Conservation (phyloP, 2,329 filamentous ascomycete species). For the Colletotrichum neosansevieriae region DNA sequence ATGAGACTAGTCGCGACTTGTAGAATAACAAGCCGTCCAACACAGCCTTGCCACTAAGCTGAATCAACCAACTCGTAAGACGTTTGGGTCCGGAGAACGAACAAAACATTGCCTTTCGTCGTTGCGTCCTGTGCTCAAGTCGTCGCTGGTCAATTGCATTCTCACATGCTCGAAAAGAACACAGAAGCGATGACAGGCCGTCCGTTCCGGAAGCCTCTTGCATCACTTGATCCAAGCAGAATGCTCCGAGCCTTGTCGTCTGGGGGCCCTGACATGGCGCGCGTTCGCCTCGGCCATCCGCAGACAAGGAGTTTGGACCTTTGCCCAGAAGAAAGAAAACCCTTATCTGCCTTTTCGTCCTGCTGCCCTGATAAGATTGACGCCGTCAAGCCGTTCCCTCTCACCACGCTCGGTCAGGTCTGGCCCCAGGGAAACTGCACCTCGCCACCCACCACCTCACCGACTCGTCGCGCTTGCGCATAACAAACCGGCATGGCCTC, state of each 20-base stretch:
- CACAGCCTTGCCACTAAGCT: constrained; percentile 6
- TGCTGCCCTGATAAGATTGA: constrained; percentile 11
- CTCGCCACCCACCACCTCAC: constrained; percentile 10
- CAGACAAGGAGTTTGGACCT: neutral
- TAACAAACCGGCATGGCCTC: constrained; percentile 15
- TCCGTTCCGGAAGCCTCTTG: constrained; percentile 20
- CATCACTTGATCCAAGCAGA: constrained; percentile 19
- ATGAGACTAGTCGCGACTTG: neutral
- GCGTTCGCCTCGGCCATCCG: constrained; percentile 6
- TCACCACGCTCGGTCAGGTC: constrained; percentile 24
- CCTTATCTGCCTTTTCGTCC: constrained; percentile 10
- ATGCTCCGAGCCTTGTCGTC: neutral
- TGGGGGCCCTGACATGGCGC: neutral
- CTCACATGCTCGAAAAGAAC: neutral
- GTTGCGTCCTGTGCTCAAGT: neutral
- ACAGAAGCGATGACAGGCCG: neutral
- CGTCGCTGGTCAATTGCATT: too few species aligned
- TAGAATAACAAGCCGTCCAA: neutral
- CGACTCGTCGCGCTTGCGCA: constrained; percentile 28
- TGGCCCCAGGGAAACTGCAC: neutral
- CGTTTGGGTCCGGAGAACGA: neutral
- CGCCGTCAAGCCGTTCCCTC: constrained; percentile 17
- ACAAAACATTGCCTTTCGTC: neutral
- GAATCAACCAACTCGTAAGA: neutral
- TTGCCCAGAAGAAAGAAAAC: neutral